A percentile compares a stretch with the other conserved stretches of the same genome.
phyloP scores from a whole-genome alignment of 1,284 basidiomycete genomes.

The Athelia psychrophila region DNA sequence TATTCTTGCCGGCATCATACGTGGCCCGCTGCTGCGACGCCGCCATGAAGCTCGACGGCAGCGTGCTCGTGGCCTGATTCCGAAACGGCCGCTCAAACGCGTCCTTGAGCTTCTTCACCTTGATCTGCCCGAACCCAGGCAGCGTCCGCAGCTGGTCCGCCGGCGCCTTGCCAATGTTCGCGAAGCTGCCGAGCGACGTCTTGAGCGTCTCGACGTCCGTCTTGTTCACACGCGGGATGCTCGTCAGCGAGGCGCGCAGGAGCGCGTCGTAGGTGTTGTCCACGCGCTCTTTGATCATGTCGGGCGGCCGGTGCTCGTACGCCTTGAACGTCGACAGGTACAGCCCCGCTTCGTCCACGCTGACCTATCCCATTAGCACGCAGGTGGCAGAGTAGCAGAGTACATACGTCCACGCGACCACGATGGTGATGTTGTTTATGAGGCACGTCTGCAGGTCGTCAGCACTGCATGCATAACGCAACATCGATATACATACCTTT shows the following conservation, averaged over 20 bases:
- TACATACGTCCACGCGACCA: conserved; percentile 90
- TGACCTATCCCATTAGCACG: conserved; percentile 27
- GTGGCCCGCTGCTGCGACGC: conserved; percentile 25
- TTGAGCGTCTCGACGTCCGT: conserved; percentile 94
- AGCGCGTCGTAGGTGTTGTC: conserved; percentile 87
- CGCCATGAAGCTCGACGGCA: conserved; percentile 29
- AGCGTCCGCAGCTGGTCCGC: conserved; percentile 77
- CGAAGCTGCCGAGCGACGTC: conserved; percentile 94
- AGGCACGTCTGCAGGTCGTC: conserved; percentile 60
- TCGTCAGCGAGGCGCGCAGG: conserved; percentile 84
- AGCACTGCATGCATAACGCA: conserved; percentile 3
- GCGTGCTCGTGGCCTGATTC: conserved; percentile 54
- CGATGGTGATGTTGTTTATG: conserved; percentile 89
- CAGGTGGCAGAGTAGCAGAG: conserved; percentile 2
- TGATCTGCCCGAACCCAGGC: conserved; percentile 94
- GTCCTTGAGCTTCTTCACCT: conserved; percentile 81
- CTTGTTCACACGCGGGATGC: conserved; percentile 93
- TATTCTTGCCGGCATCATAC: conserved; percentile 19
- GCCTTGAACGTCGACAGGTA: conserved; percentile 93
- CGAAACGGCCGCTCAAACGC: conserved; percentile 78
- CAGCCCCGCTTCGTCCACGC: conserved; percentile 87
- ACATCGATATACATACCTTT: conserved; percentile 48
- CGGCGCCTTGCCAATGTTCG: conserved; percentile 71
- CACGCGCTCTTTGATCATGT: conserved; percentile 90
- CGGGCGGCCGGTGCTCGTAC: conserved; percentile 92